Percentiles rank a stretch among this genome's conserved stretches.
Evolutionary conservation across 345 rosid species (phyloP).

Genomic region (Euphorbia lathyris): DNA sequence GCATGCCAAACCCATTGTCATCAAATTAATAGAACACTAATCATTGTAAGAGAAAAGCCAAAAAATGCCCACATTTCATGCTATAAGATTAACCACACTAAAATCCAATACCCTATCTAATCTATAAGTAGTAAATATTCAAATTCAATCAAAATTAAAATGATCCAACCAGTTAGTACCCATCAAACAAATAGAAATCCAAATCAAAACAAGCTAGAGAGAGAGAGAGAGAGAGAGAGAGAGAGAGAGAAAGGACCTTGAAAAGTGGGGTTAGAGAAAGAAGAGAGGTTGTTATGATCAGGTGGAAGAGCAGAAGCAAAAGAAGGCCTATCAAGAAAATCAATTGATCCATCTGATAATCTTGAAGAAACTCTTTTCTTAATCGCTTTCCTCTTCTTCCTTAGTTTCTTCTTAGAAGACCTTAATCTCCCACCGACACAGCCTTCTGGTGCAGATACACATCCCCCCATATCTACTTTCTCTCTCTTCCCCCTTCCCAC

Average conservation of each 20-base stretch:
- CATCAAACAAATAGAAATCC: slow-evolving; percentile 12
- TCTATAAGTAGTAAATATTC: slow-evolving; percentile 5
- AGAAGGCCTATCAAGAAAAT: slow-evolving; percentile 30
- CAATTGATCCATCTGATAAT: slow-evolving; percentile 54
- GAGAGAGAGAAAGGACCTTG: slow-evolving; percentile 41
- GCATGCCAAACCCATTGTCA: not conserved
- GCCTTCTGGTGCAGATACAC: slow-evolving; percentile 68
- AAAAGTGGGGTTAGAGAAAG: slow-evolving; percentile 52
- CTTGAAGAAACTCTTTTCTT: slow-evolving; percentile 47
- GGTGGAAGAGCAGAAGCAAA: slow-evolving; percentile 19
- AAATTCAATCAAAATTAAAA: slow-evolving; percentile 4
- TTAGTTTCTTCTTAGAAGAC: slow-evolving; percentile 47
- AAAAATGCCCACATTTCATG: slow-evolving; percentile 18
- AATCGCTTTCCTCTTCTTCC: slow-evolving; percentile 41
- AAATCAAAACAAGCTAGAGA: not conserved
- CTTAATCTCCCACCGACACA: slow-evolving; percentile 63
- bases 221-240: not conserved
- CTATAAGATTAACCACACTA: slow-evolving; percentile 6
- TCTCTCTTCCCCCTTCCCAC: no score
- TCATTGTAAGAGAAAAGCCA: not conserved
- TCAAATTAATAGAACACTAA: slow-evolving; percentile 20
- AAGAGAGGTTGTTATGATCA: slow-evolving; percentile 37
- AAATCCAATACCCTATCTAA: slow-evolving; percentile 5
- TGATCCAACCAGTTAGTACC: slow-evolving; percentile 5
- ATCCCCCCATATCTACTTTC: slow-evolving; percentile 64